Evolutionary conservation across 2,329 filamentous ascomycete species (phyloP), one percentile per base, ranked within the genome.

Genomic region (Ustulina deusta): DNA sequence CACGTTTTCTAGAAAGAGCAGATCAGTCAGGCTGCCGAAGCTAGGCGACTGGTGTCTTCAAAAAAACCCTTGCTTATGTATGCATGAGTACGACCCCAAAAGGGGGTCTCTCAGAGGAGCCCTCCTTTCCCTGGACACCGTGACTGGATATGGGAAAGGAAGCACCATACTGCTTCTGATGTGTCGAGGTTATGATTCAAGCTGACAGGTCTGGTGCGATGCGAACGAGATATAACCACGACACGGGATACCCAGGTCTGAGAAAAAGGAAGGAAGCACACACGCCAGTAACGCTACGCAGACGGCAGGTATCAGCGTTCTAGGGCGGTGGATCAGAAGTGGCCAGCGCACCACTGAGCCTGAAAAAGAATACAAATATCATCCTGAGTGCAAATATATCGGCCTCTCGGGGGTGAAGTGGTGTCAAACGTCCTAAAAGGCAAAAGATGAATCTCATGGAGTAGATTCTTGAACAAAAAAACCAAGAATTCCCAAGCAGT

Each of bases 21-120:
- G 65, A 15, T 22, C 20, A 46, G 49, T 46, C 42, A 67, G 65
- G 55, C 65, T 58, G 9, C 54, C 46, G 32, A 40, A 42, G 40
- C 22, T 54, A 62, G 58, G 58, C 52, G 52, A 48, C 9, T 9
- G n/a, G 48, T 56, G 25, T 46, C 34, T 46, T 51, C 20, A 13
- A 13, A 25, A 42, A 15, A 15, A 4, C 42, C 65, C 65, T 34
- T 57, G 61, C 48, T 48, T 32, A 27, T 51, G 48, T 15, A 40
- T 57, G 61, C 60, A 61, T 36, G 17, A 27, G 56, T 25, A 36
- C 15, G 27, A 40, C 49, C 36, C 29, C 9, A 49, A 44, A 17
- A 9, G 6, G 6, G 13, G 32, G 15, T 17, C n/a, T 36, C 22
- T 55, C 27, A 25, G 34, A 22, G 49, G 56, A 11, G 34, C 22